Conservation (phyloP, 352 stramenopile genomes). For the Saprolegnia diclina region DNA sequence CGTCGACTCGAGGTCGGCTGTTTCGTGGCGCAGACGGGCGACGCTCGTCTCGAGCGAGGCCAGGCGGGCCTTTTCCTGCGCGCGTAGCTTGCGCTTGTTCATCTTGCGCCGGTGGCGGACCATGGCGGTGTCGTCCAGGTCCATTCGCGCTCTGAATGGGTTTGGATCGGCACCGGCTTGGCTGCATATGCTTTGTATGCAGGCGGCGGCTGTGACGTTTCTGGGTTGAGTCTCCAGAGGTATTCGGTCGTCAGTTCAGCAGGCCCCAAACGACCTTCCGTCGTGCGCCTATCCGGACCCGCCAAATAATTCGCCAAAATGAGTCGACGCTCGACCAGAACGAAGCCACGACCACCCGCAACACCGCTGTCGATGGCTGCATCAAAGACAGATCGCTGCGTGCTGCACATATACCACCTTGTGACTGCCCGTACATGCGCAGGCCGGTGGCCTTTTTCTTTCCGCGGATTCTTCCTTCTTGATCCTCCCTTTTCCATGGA, state of each 20-base stretch:
- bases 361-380: no score
- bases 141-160: no score
- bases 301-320: neutral
- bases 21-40: neutral
- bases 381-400: no score
- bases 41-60: neutral
- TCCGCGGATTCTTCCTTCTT: no score
- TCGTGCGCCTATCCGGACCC: neutral
- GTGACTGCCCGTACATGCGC: no score
- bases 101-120: conserved; percentile 24
- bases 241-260: conserved; percentile 4
- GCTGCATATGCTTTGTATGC: conserved; percentile 20
- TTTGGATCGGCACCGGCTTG: no score
- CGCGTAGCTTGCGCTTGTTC: conserved; percentile 16
- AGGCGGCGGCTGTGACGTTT: neutral
- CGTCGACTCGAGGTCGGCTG: neutral
- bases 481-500: no score
- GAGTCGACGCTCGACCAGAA: no score
- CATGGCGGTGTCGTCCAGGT: no score
- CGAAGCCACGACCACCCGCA: no score
- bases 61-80: neutral
- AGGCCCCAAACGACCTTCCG: neutral
- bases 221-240: conserved; percentile 12
- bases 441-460: no score
- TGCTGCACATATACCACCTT: no score